Evolutionary conservation across 768 basidiomycete genomes (phyloP), one percentile per base, ranked within the genome.

Genomic region (Lactarius sanguifluus): DNA sequence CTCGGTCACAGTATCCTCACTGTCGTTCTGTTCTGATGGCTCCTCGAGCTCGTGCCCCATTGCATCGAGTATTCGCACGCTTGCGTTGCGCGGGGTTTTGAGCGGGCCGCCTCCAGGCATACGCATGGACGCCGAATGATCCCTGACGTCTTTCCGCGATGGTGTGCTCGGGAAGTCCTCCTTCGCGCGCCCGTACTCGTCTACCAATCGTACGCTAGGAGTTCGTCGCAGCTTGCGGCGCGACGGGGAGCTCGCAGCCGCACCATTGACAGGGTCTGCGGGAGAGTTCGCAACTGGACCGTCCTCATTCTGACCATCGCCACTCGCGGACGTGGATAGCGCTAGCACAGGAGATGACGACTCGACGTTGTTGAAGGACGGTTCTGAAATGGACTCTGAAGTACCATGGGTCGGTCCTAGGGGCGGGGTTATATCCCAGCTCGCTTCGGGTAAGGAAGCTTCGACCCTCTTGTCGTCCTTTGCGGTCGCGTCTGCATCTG

Each of bases 51-150:
- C 84, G 61, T 78, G 81, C 9, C 89, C 90, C 83, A 88, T 86
- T 6, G 86, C 86, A 72, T 92, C 89, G 50, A 90, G 81, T 40
- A 91, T 77, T 52, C 87, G 82, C 59, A 90, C 78, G 67, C 79
- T 82, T 70, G 74, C 81, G 60, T 70, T 81, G 12, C 75, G 74
- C 59, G 75, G 69, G 10, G 59, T 72, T 32, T 61, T 56, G 56
- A 70, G 71, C 8, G 73, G 50, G n/a, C 66, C 67, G 20, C 66
- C 66, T 13, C 54, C 61, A 28, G 65, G 61, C 66, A 65, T 62
- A 36, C 52, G 64, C 52, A 47, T 64, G 38, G 71, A 67, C 56
- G 38, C 62, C 25, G 70, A 72, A 25, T 64, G 64, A 41, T 77
- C 74, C 64, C 61, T 67, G 64, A 23, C 59, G 64, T 54, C 68